Evolutionary conservation across 164 flowering plant genomes (phyloP), one percentile per base, ranked within the genome.

Genomic region (Macadamia tetraphylla): DNA sequence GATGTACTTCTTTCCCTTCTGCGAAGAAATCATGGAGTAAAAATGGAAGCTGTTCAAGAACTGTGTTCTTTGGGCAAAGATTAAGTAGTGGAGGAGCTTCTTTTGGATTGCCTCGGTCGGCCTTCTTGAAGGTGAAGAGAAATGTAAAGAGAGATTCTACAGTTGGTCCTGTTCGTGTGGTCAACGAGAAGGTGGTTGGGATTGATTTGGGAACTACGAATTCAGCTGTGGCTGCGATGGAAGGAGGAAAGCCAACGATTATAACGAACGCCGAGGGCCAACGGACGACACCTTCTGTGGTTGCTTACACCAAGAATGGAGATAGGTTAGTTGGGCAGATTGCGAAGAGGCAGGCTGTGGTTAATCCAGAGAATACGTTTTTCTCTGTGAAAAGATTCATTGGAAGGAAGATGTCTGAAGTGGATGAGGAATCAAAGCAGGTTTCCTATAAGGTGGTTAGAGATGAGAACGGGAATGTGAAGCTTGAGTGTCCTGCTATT

Each of bases 231-330:
- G 90, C 87, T 3, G 90, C 87, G 1, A 86, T 86, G 90, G 90
- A 86, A 55, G 90, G 90, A 15, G 90, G 90, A 51, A 86, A 91
- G 77, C 97, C 97, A 5, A 88, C 92, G 1, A 91, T 91, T 5
- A 84, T 91, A 1, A 82, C 86, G 1, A 86, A 86, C 60, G 83
- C 86, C 2, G 90, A 86, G 65, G 90, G 90, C 1, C 90, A 86
- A 72, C 68, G 98, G 23, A 93, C 98, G 60, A 93, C 98, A 40
- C 98, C 98, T 18, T 91, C 98, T 0, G 98, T 94, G 44, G 98
- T 94, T 29, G 98, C 98, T 6, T 94, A 94, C 70, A 91, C 98
- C 0, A 94, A 91, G 80, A 81, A 67, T 52, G 97, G 97, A 0
- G 97, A 91, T 53, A 70, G 91, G 69, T 75, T 93, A 11, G 98